These are phyloP conservation scores for Backusella circina DNA, from an alignment of 192 early-diverging fungal species.

Conservation along the genomic window DNA sequence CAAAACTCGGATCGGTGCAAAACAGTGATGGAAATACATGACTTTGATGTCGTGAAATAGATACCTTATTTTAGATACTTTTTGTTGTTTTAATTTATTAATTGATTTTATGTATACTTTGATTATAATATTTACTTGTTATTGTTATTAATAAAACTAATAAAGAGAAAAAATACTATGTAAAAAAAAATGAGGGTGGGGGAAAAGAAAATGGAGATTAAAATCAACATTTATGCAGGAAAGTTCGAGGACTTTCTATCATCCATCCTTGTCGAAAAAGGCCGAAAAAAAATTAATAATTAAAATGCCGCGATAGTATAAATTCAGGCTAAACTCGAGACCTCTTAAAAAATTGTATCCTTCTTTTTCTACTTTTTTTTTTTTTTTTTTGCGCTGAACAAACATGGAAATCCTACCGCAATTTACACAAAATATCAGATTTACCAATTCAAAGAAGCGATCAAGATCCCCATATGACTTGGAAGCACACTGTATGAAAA, in stretches of 20 bases:
- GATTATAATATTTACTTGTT: neutral
- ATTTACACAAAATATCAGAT: neutral
- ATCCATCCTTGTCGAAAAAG: neutral
- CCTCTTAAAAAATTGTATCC: neutral
- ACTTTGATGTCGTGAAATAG: conserved; percentile 23
- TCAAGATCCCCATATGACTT: neutral
- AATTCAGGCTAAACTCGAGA: too few species aligned
- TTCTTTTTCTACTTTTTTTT: neutral
- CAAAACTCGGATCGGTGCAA: conserved; percentile 14
- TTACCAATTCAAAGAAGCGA: neutral
- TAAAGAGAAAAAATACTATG: neutral
- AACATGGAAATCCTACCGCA: neutral
- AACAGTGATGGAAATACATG: conserved; percentile 39
- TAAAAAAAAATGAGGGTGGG: neutral
- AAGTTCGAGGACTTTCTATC: neutral
- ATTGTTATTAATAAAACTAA: neutral
- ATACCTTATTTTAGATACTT: neutral
- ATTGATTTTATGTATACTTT: neutral
- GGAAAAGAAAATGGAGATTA: neutral
- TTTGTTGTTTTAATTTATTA: neutral
- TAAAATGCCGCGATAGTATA: neutral
- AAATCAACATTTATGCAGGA: neutral
- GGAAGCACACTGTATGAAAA: neutral
- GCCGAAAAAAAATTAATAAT: neutral
- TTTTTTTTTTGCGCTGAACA: neutral